Conservation (phyloP, 2,329 filamentous ascomycete genomes). For the Colletotrichum costaricense region DNA sequence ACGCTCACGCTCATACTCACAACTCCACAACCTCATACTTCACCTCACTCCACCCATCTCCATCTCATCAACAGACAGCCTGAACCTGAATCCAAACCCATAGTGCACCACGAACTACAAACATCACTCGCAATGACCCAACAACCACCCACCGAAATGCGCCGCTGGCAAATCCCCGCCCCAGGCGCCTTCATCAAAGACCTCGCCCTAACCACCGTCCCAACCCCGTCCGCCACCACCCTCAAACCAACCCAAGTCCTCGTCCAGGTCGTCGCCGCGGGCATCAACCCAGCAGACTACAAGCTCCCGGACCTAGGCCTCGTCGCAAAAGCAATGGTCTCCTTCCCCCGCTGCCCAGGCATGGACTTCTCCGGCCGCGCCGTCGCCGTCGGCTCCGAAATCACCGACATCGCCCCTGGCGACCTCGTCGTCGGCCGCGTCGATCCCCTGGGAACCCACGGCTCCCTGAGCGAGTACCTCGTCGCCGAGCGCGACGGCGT, state of each 20-base stretch:
- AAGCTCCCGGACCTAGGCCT: conserved; percentile 57
- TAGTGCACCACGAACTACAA: too few relatives aligned
- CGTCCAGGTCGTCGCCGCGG: conserved; percentile 54
- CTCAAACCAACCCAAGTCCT: conserved; percentile 49
- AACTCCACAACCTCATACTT: neutral
- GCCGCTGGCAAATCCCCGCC: conserved; percentile 38
- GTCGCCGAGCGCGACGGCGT: conserved; percentile 47
- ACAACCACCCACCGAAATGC: conserved; percentile 23
- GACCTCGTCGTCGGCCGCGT: conserved; percentile 57
- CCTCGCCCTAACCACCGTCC: conserved; percentile 42
- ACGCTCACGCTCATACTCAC: neutral
- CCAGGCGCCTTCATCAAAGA: conserved; percentile 45
- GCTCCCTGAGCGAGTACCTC: conserved; percentile 57
- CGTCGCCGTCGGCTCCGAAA: conserved; percentile 41
- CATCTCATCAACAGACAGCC: neutral
- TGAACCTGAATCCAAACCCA: too few relatives aligned
- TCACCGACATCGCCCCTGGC: conserved; percentile 48
- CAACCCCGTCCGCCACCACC: conserved; percentile 40
- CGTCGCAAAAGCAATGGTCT: conserved; percentile 47
- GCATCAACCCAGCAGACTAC: conserved; percentile 62
- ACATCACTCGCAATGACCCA: too few relatives aligned
- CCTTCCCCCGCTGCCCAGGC: conserved; percentile 56
- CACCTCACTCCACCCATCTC: neutral
- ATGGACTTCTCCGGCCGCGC: conserved; percentile 65
- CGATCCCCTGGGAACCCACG: conserved; percentile 44